phyloP scores from a whole-genome alignment of 2,329 filamentous ascomycete genomes.

The Cadophora malorum region DNA sequence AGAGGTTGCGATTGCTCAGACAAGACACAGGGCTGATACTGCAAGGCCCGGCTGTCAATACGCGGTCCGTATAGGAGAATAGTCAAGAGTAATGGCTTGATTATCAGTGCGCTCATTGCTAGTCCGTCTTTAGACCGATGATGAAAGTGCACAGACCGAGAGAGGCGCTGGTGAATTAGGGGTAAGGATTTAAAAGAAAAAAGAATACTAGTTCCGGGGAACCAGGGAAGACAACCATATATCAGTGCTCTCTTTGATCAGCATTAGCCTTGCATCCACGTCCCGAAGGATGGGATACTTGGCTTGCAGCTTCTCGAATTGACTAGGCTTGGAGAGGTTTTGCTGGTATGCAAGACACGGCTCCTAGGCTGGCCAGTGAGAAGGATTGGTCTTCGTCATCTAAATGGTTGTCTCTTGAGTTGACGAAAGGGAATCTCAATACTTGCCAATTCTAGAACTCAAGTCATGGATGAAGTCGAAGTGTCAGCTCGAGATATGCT shows the following conservation, averaged over 20 bases:
- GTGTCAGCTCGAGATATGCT: constrained; percentile 6
- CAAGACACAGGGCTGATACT: neutral
- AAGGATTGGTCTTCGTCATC: constrained; percentile 42
- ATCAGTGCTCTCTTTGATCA: constrained; percentile 46
- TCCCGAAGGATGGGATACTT: constrained; percentile 1
- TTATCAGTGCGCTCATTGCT: neutral
- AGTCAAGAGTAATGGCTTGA: neutral
- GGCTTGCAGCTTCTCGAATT: constrained; percentile 36
- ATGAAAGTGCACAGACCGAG: neutral
- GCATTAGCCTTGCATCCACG: constrained; percentile 33
- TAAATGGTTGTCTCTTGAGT: constrained; percentile 14
- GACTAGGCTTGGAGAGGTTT: constrained; percentile 35
- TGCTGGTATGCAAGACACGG: constrained; percentile 36
- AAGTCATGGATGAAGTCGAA: neutral
- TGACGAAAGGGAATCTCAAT: neutral
- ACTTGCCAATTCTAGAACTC: neutral
- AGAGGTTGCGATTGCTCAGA: constrained; percentile 9
- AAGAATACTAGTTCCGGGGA: neutral
- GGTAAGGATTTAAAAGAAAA: no score
- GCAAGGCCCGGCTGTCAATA: neutral
- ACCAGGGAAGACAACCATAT: constrained; percentile 22
- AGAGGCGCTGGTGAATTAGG: no score
- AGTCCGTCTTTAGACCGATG: neutral
- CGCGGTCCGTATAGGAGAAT: neutral
- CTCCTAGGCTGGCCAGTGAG: constrained; percentile 26